Percentiles rank a stretch among this genome's conserved stretches.
phyloP scores from a whole-genome alignment of 805 yeast species.

The Saturnispora hagleri region DNA sequence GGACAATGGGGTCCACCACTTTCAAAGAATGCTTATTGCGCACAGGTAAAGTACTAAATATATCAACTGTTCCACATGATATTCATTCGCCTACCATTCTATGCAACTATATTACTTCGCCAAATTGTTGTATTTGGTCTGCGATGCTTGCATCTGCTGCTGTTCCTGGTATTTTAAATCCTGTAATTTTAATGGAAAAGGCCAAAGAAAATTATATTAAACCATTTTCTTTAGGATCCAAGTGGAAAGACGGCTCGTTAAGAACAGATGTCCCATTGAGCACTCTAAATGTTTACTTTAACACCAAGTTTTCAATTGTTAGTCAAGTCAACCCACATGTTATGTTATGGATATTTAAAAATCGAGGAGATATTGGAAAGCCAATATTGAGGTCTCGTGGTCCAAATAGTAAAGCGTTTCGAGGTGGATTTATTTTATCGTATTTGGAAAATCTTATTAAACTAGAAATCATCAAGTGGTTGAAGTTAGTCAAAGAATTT shows the following conservation, averaged over 20 bases:
- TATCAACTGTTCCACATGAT: slow-evolving; percentile 74
- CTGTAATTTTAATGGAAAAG: slow-evolving; percentile 68
- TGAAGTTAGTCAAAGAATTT: slow-evolving; percentile 52
- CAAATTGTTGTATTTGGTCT: slow-evolving; percentile 77
- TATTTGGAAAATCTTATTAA: slow-evolving; percentile 63
- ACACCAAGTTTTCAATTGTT: slow-evolving; percentile 66
- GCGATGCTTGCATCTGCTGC: slow-evolving; percentile 70
- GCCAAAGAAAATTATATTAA: slow-evolving; percentile 30
- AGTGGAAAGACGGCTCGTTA: slow-evolving; percentile 73
- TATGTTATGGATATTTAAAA: slow-evolving; percentile 64
- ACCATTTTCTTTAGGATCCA: slow-evolving; percentile 67
- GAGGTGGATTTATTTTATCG: slow-evolving; percentile 73
- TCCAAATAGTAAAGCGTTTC: slow-evolving; percentile 32
- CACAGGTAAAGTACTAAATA: slow-evolving; percentile 64
- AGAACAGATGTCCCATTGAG: slow-evolving; percentile 74
- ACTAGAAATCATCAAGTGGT: slow-evolving; percentile 70
- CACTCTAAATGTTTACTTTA: slow-evolving; percentile 63
- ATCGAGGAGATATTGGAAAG: slow-evolving; percentile 71
- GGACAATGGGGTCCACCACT: slow-evolving; percentile 64
- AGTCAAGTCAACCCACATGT: slow-evolving; percentile 82
- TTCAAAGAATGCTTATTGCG: slow-evolving; percentile 59
- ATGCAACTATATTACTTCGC: slow-evolving; percentile 69
- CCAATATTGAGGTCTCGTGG: slow-evolving; percentile 58
- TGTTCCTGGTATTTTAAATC: slow-evolving; percentile 74
- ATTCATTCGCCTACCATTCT: slow-evolving; percentile 74